Percentiles rank a stretch among this genome's conserved stretches.
Evolutionary conservation across 148 eudicot species (phyloP).

Genomic region (Rhododendron vialii): DNA sequence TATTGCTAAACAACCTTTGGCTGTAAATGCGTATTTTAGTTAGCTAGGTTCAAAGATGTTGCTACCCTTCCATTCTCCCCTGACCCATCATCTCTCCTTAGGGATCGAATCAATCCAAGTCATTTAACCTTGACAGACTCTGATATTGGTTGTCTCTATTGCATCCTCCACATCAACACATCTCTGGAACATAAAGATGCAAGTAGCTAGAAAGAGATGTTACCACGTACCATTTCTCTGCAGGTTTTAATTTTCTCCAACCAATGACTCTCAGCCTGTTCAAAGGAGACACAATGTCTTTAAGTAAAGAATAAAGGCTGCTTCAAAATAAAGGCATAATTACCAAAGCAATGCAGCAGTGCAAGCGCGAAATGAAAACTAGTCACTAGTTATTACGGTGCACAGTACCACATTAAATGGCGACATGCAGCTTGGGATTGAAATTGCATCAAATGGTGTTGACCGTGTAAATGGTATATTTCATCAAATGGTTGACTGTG

Average conservation of each 20-base stretch:
- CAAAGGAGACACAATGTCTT: neutral
- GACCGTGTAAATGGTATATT: neutral
- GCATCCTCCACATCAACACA: neutral
- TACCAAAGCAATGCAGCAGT: neutral
- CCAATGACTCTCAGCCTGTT: neutral
- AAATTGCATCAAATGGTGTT: no score
- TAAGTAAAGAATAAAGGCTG: neutral
- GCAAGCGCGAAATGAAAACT: neutral
- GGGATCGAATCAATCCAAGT: neutral
- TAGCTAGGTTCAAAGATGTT: neutral
- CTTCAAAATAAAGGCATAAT: neutral
- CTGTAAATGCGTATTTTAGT: neutral
- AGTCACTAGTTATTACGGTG: neutral
- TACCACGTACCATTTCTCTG: neutral
- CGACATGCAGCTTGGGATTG: neutral
- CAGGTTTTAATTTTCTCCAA: neutral
- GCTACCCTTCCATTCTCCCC: neutral
- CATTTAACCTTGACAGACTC: neutral
- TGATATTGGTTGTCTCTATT: neutral
- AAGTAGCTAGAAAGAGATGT: neutral
- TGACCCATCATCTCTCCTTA: neutral
- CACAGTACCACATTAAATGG: neutral
- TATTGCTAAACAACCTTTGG: neutral
- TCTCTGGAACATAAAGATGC: neutral
- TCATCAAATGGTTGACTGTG: neutral